These are phyloP conservation scores for Lenwebbia sp. DNA, from an alignment of 345 rosid genomes.

Conservation along the genomic window DNA sequence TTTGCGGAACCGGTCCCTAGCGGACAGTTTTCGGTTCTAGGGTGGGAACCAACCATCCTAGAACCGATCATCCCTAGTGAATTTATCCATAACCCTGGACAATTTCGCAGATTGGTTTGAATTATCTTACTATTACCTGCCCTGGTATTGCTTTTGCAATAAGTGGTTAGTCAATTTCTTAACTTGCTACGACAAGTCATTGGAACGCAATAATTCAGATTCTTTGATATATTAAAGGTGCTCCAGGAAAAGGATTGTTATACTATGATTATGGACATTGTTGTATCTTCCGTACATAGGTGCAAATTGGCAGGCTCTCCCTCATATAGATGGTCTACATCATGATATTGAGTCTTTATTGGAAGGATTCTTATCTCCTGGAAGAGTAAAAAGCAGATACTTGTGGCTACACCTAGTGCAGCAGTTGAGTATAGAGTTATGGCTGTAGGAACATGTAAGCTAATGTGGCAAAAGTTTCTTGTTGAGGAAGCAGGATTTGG, in stretches of 20 bases:
- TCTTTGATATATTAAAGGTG: background rate
- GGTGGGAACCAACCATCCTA: no score
- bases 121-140: background rate
- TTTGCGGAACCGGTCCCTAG: no score
- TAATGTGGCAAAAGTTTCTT: background rate
- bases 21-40: no score
- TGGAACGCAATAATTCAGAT: background rate
- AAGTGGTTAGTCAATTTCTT: background rate
- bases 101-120: background rate
- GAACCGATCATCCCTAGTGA: no score
- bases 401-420: no score
- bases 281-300: no score
- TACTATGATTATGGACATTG: background rate
- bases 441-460: background rate
- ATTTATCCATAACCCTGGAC: background rate
- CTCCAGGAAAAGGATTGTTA: background rate
- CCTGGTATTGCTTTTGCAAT: background rate
- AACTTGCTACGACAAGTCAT: background rate
- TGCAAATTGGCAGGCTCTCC: no score
- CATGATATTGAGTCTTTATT: no score
- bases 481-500: background rate
- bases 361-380: no score
- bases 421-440: no score
- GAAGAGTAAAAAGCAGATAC: no score
- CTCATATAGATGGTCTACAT: no score